A percentile compares a stretch with the other conserved stretches of the same genome.
Conservation (phyloP, 805 yeast genomes). For the Ogataea nonfermentans region DNA sequence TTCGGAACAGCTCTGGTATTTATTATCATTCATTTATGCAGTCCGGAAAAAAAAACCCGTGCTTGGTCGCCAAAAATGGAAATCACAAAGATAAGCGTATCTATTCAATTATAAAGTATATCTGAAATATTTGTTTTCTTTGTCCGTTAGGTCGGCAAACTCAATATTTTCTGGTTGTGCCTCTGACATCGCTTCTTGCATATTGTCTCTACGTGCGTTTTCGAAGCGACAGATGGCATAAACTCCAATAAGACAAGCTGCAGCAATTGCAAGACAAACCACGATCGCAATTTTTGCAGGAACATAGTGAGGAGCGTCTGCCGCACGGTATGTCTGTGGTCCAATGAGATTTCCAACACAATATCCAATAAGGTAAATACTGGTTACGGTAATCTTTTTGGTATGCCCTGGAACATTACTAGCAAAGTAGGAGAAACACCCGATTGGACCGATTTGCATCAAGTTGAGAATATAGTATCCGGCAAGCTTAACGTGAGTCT, state of each 20-base stretch:
- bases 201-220: conserved; percentile 43
- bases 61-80: background rate
- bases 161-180: conserved; percentile 24
- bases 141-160: conserved; percentile 41
- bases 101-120: conserved; percentile 32
- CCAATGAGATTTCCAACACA: conserved; percentile 43
- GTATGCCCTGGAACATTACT: conserved; percentile 61
- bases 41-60: no score
- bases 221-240: conserved; percentile 33
- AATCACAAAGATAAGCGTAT: conserved; percentile 1
- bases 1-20: no score
- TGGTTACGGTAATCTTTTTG: conserved; percentile 48
- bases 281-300: conserved; percentile 40
- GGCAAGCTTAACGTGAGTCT: conserved; percentile 25
- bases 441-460: conserved; percentile 18
- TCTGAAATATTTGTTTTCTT: conserved; percentile 54
- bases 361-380: conserved; percentile 45
- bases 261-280: conserved; percentile 38
- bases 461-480: conserved; percentile 27
- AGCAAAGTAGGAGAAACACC: conserved; percentile 24
- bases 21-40: no score
- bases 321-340: conserved; percentile 62
- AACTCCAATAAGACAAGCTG: conserved; percentile 8
- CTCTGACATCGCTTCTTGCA: conserved; percentile 21
- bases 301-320: conserved; percentile 47